Base-by-base conservation (phyloP, 495 filamentous ascomycete genomes). In the Penicillium arizonense region DNA sequence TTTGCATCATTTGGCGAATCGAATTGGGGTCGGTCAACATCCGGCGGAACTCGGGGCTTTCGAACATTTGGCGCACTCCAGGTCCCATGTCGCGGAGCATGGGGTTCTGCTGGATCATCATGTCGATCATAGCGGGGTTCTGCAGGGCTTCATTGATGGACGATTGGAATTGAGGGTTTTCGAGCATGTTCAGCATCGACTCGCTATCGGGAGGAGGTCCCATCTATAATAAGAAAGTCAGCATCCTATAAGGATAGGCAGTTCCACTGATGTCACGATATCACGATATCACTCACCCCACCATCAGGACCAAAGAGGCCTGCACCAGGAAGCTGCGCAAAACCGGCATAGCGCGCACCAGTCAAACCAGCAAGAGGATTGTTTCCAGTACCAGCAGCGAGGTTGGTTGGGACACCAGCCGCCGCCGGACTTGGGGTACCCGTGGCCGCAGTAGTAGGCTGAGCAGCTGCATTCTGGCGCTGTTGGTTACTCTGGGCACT, bases 291-390 rank as follows among this genome's bases (percentile, higher is more conserved):
- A 86, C 93, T 80, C 80, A 97, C 95, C 36, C 95, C 95, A 53
- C 94, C 94, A 71, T 99, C 95, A 40, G 93, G 89, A 14, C 95
- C 95, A 71, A 99, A 99, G 72, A 94, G 82, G 45, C 89, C 90
- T 24, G 85, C 85, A 43, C 87, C 89, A 6, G 95, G 95, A 26
- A 99, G 79, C 57, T 89, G 89, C 32, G 89, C 87, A 68, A 93
- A 88, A 3, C 95, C 95, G 21, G 95, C 95, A 71, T 95, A 97
- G 55, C 95, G 79, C 30, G 95, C 95, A 28, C 95, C 94, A 2
- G 95, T 99, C 64, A 99, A 74, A 2, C 86, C 90, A 41, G 93
- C 90, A 9, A 97, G 80, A 12, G 90, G 91, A 67, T 96, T 93
- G 67, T 89, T 90, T 11, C 91, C 91, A 12, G 91, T 91, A 32